Evolutionary conservation across 495 filamentous ascomycete species (phyloP).

Genomic region (Talaromyces stipitatus): DNA sequence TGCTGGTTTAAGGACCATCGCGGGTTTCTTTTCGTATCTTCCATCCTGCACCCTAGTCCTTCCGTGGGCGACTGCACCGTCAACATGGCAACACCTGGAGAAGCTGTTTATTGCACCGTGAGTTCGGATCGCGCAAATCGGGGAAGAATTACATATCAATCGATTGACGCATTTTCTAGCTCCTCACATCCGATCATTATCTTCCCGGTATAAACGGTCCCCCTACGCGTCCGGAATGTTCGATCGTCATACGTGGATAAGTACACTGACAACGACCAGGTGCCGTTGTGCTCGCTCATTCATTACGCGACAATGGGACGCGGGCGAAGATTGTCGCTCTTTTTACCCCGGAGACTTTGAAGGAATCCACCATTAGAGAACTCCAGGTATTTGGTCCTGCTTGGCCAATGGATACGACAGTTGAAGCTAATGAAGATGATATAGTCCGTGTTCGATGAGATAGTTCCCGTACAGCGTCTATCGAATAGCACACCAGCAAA

Average conservation of each 20-base stretch:
- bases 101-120: conserved; percentile 54
- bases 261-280: conserved; percentile 48
- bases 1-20: background rate
- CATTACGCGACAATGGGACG: conserved; percentile 84
- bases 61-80: background rate
- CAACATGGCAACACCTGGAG: conserved; percentile 21
- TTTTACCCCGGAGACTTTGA: conserved; percentile 69
- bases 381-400: conserved; percentile 51
- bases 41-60: background rate
- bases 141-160: background rate
- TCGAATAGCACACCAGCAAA: conserved; percentile 71
- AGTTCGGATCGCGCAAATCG: conserved; percentile 3
- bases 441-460: conserved; percentile 77
- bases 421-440: background rate
- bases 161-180: conserved; percentile 38
- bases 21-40: background rate
- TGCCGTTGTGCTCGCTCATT: conserved; percentile 89
- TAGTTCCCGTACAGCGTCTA: conserved; percentile 77
- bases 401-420: background rate
- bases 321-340: conserved; percentile 79
- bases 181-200: conserved; percentile 84
- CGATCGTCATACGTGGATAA: conserved; percentile 6
- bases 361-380: conserved; percentile 62
- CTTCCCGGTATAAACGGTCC: conserved; percentile 62
- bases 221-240: background rate